Evolutionary conservation across 2,329 filamentous ascomycete species (phyloP), one percentile per base, ranked within the genome.

Genomic region (Colletotrichum lupini): DNA sequence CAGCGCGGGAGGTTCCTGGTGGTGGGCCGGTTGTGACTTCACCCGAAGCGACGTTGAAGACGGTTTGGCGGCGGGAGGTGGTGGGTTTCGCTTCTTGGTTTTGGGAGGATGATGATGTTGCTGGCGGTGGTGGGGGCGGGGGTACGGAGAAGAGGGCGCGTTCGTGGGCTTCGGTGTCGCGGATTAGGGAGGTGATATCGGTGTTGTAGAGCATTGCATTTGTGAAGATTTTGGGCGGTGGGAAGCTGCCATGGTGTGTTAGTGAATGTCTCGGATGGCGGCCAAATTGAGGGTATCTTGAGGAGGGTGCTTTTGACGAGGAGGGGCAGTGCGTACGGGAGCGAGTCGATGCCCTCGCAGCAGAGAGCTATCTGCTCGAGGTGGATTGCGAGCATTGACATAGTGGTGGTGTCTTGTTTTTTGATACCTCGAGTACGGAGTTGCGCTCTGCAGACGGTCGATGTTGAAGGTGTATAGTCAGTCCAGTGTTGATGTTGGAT

Each of bases 161-260:
- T 82, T 99, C 97, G 84, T 98, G 96, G 26, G 93, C 86, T 83
- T 99, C 97, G 4, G 96, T 98, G 82, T 99, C 97, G 74, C 97
- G 94, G 79, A 99, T 98, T 60, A 99, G 87, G 14, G 94, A 91
- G 4, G 97, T 98, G 77, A 99, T 98, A 82, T 99, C 97, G 82
- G 95, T 92, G 76, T 92, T 92, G 69, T 93, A 92, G 61, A 98
- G 91, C 52, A 99, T 89, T 42, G 97, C 95, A 82, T 97, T 98
- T 77, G 95, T 97, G 85, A 98, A 99, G 79, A 97, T 95, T 79
- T 94, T 97, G n/a, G 96, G 94, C 2, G 91, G 91, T 53, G 94
- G 94, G 78, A 98, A 98, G 42, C 95, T 97, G 76, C 61, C 75
- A 60, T 19, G 61, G 74, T n/a, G 8, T 49, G 42, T 49, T n/a